Conservation (phyloP, 805 yeast genomes). For the Starmera pachycereana region DNA sequence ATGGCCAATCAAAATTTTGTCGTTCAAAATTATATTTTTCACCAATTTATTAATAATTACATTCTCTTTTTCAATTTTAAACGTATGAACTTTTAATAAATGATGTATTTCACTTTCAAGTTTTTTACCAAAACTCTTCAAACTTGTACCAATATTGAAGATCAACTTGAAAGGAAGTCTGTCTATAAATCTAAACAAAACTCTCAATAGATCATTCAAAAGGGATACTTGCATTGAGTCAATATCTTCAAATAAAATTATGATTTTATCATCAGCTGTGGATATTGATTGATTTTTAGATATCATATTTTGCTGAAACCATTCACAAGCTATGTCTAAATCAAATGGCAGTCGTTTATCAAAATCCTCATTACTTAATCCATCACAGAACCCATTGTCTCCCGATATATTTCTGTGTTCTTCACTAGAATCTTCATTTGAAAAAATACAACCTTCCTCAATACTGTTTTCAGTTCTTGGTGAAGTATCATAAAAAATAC, state of each 20-base stretch:
- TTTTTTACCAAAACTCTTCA: slow-evolving; percentile 10
- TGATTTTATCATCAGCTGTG: slow-evolving; percentile 8
- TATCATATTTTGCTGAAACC: slow-evolving; percentile 9
- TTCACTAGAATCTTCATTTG: slow-evolving; percentile 1
- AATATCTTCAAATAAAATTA: slow-evolving; percentile 16
- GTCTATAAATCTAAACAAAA: slow-evolving; percentile 7
- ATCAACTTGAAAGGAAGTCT: slow-evolving; percentile 15
- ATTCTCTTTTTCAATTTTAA: slow-evolving; percentile 17
- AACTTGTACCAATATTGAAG: slow-evolving; percentile 15
- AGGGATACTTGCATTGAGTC: slow-evolving; percentile 14
- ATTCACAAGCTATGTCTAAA: slow-evolving; percentile 16
- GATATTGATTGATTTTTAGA: slow-evolving; percentile 1
- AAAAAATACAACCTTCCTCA: slow-evolving; percentile 1
- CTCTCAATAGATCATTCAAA: slow-evolving; percentile 11
- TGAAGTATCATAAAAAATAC: neutral
- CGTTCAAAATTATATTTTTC: slow-evolving; percentile 9
- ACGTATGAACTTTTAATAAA: slow-evolving; percentile 7
- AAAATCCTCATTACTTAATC: slow-evolving; percentile 1
- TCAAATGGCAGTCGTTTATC: slow-evolving; percentile 16
- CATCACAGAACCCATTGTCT: slow-evolving; percentile 9
- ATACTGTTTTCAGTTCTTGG: neutral
- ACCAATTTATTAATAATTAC: slow-evolving; percentile 14
- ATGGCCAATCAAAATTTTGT: slow-evolving; percentile 10
- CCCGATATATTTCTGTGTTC: slow-evolving; percentile 1
- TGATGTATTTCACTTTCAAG: slow-evolving; percentile 9